phyloP scores from a whole-genome alignment of 495 filamentous ascomycete species.

The Hypoxylon rickii region DNA sequence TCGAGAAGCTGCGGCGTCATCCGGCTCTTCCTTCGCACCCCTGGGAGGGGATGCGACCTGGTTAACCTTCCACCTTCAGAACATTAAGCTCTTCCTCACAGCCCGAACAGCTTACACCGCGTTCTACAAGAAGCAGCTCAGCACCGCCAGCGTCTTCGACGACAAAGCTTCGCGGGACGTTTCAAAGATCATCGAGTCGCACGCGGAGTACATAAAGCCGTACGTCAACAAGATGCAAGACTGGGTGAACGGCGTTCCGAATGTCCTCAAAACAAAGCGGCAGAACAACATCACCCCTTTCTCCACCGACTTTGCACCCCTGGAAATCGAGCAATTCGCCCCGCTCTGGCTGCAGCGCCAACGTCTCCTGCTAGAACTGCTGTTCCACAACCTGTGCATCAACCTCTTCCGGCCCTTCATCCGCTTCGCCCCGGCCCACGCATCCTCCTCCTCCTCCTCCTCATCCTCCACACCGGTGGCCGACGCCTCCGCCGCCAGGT shows the following conservation, averaged over 20 bases:
- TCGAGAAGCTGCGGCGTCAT: constrained; percentile 35
- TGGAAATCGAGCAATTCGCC: constrained; percentile 48
- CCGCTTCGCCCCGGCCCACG: constrained; percentile 34
- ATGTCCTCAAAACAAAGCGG: constrained; percentile 44
- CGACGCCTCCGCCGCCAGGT: constrained; percentile 42
- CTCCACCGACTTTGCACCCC: constrained; percentile 44
- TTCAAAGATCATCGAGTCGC: constrained; percentile 29
- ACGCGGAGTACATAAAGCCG: constrained; percentile 36
- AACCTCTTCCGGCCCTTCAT: constrained; percentile 57
- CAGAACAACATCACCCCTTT: constrained; percentile 43
- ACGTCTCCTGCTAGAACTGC: constrained; percentile 54
- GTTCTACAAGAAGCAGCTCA: constrained; percentile 40
- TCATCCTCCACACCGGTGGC: no score
- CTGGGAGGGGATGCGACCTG: constrained; percentile 33
- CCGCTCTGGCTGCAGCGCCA: constrained; percentile 53
- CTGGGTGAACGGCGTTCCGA: constrained; percentile 49
- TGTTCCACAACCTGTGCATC: constrained; percentile 54
- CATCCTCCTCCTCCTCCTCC: constrained; percentile 6
- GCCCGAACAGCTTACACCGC: constrained; percentile 43
- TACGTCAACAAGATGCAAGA: constrained; percentile 36
- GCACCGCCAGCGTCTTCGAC: constrained; percentile 1
- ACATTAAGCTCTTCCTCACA: constrained; percentile 44
- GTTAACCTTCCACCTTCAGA: constrained; percentile 44
- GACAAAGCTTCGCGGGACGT: constrained; percentile 33
- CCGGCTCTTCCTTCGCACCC: constrained; percentile 43